These are phyloP conservation scores for Ilyonectria sp. DNA, from an alignment of 2,329 filamentous ascomycete genomes.

Conservation along the genomic window DNA sequence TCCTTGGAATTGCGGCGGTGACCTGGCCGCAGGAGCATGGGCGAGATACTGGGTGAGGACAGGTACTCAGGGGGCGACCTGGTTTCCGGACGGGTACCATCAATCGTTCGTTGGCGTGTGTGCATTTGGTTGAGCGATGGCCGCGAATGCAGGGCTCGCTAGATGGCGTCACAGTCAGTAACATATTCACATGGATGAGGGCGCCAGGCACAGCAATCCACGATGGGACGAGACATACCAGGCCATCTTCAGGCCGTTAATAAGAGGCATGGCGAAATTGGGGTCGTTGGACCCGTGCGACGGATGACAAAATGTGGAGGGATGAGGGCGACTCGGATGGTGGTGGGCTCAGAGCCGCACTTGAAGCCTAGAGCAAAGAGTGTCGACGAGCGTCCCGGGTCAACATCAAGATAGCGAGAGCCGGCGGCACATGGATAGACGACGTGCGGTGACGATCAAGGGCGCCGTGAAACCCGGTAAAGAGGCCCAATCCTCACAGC, in stretches of 20 bases:
- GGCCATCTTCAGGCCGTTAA: constrained; percentile 81
- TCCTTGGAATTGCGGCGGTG: constrained; percentile 75
- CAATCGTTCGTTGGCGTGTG: constrained; percentile 76
- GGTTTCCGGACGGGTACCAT: constrained; percentile 81
- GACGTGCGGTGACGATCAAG: not conserved
- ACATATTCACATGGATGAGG: constrained; percentile 7
- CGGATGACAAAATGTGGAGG: constrained; percentile 36
- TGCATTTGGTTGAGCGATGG: constrained; percentile 83
- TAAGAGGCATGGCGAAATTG: constrained; percentile 71
- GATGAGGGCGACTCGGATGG: constrained; percentile 21
- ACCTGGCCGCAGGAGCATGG: constrained; percentile 74
- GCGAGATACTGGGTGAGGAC: constrained; percentile 75
- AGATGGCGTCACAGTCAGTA: constrained; percentile 32
- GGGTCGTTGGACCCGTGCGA: constrained; percentile 34
- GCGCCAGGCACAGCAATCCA: constrained; percentile 7
- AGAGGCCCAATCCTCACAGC: constrained; percentile 24
- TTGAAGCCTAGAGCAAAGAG: constrained; percentile 32
- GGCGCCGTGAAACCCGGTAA: not conserved
- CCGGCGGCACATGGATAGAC: constrained; percentile 12
- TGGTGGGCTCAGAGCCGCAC: constrained; percentile 38
- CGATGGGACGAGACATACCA: constrained; percentile 68
- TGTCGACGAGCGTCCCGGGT: constrained; percentile 22
- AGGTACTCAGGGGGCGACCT: constrained; percentile 78
- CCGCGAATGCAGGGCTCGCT: constrained; percentile 84
- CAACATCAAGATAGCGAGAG: constrained; percentile 38